phyloP scores from a whole-genome alignment of 257 asterid species.

The Solanum chilense region DNA sequence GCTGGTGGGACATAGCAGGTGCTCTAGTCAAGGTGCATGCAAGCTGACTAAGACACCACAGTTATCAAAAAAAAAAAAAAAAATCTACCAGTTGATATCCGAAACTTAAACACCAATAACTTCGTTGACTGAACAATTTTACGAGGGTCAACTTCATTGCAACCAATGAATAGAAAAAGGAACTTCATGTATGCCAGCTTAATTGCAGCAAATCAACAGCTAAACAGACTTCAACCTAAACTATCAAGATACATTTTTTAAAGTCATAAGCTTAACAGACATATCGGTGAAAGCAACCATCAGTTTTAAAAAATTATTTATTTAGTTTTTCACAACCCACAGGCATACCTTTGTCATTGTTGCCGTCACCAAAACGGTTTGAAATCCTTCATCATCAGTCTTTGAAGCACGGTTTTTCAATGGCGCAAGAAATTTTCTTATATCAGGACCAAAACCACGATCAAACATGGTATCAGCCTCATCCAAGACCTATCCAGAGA shows the following conservation, averaged over 20 bases:
- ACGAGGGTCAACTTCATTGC: not conserved
- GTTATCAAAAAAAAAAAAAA: not conserved
- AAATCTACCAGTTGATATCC: not conserved
- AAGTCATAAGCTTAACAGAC: not conserved
- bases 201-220: not conserved
- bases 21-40: not conserved
- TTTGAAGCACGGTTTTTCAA: constrained; percentile 71
- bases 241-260: not conserved
- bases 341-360: constrained; percentile 84
- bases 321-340: not conserved
- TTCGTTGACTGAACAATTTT: not conserved
- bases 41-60: not conserved
- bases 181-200: not conserved
- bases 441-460: constrained; percentile 97
- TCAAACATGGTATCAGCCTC: constrained; percentile 99
- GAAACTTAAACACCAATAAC: not conserved
- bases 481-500: constrained; percentile 72
- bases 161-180: not conserved
- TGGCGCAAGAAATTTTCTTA: constrained; percentile 82
- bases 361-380: constrained; percentile 90
- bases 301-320: not conserved
- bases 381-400: constrained; percentile 62
- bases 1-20: not conserved
- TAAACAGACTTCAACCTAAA: not conserved
- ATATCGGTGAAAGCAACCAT: not conserved